Evolutionary conservation across 2,329 filamentous ascomycete species (phyloP).

Genomic region (Penicillium sp.): DNA sequence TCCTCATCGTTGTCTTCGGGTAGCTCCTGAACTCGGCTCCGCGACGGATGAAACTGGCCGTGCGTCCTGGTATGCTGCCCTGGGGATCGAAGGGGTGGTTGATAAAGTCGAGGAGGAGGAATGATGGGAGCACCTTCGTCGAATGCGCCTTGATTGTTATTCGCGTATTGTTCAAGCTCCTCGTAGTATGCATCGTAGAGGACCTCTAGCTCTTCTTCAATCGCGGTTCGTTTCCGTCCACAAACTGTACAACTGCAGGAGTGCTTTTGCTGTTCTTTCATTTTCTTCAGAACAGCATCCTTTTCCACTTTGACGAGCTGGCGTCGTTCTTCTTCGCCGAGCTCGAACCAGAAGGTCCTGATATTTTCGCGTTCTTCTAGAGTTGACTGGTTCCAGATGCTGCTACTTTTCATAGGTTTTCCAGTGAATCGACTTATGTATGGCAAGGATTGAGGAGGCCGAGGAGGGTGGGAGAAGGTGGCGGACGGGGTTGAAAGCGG

Average conservation of each 20-base stretch:
- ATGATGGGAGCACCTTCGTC: conserved; percentile 68
- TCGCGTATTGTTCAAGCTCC: conserved; percentile 95
- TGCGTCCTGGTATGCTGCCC: conserved; percentile 58
- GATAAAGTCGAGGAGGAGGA: conserved; percentile 63
- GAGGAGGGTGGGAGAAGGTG: conserved; percentile 42
- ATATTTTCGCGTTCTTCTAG: conserved; percentile 95
- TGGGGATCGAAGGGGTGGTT: conserved; percentile 56
- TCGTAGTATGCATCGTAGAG: conserved; percentile 98
- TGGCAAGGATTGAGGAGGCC: conserved; percentile 46
- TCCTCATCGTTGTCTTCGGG: conserved; percentile 58
- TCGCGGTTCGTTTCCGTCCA: conserved; percentile 91
- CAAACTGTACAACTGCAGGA: conserved; percentile 98
- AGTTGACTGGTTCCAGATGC: conserved; percentile 94
- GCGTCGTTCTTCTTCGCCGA: conserved; percentile 92
- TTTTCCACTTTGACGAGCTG: conserved; percentile 97
- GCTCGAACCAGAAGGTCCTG: conserved; percentile 94
- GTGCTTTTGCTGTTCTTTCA: conserved; percentile 99
- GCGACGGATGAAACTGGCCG: conserved; percentile 64
- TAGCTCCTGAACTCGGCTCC: conserved; percentile 66
- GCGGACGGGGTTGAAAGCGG: conserved; percentile 47
- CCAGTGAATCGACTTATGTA: conserved; percentile 44
- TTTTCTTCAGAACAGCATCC: conserved; percentile 94
- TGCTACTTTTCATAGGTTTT: conserved; percentile 66
- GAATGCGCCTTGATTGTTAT: conserved; percentile 66
- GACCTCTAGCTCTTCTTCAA: conserved; percentile 96